Evolutionary conservation across 116 monocot species (phyloP).

Genomic region (Papilionanthe hybrid): DNA sequence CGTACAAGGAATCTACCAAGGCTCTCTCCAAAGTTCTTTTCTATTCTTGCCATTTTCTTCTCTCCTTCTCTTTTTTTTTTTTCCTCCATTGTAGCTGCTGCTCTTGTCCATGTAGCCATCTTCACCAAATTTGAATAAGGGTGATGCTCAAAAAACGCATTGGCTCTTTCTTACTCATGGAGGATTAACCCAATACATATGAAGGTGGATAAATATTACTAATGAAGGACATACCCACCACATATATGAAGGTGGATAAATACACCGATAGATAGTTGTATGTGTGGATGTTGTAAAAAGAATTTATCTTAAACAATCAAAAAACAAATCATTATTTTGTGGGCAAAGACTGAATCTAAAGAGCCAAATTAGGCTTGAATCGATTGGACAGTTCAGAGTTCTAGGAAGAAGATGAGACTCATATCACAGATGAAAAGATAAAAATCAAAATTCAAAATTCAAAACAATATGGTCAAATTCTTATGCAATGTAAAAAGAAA

Average conservation of each 20-base stretch:
- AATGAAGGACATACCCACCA: not conserved
- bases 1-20: not conserved
- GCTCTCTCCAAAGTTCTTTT: too few relatives aligned
- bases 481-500: not conserved
- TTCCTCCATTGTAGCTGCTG: not conserved
- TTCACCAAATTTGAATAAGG: not conserved
- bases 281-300: not conserved
- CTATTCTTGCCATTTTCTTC: too few relatives aligned
- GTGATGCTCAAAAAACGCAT: not conserved
- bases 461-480: conserved; percentile 4
- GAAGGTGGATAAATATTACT: not conserved
- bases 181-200: not conserved
- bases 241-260: not conserved
- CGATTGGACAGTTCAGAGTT: not conserved
- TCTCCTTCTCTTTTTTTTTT: not conserved
- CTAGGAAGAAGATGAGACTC: not conserved
- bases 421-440: not conserved
- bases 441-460: not conserved
- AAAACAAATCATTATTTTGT: not conserved
- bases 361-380: not conserved
- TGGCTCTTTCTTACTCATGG: not conserved
- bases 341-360: not conserved
- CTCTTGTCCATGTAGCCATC: not conserved
- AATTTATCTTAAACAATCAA: not conserved
- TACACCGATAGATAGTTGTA: too few relatives aligned